Evolutionary conservation across 805 yeast species (phyloP), one percentile per base, ranked within the genome.

Genomic region (Candida quercuum): DNA sequence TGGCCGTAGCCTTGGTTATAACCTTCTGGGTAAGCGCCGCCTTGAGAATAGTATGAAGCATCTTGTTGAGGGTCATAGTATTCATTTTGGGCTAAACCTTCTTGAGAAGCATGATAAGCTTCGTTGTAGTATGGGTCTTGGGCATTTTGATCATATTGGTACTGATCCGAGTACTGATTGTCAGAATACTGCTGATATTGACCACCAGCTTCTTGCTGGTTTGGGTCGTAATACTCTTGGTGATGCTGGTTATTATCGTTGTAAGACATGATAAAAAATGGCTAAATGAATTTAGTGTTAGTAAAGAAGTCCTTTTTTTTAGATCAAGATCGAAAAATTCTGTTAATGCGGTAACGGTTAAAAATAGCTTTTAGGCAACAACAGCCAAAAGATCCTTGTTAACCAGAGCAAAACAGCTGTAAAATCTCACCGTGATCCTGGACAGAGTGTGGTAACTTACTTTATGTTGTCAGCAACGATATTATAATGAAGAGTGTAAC

Each of bases 11-110:
- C 43, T 39, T 41, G 49, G 28, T 36, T 43, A 22, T 47, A 47
- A 18, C 48, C 54, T 21, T 47, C 52, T 46, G 70, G 78, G 49
- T 69, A 72, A 47, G 74, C 74, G 50, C 76, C 74, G 50, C 76
- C 77, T 44, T 76, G 83, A 37, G 74, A 67, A 22, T 67, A 49
- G 37, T 55, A 51, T 3, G 52, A 48, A 25, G 56, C 61, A 29
- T 48, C 61, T 30, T 47, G 41, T 41, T 54, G 56, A 28, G 56
- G 57, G 44, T 54, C 56, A 41, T 56, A 52, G 40, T 53, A 56
- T 23, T 49, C 57, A 37, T 51, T 52, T 33, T 50, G 54, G 40
- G 43, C 51, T 39, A 53, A 35, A 10, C 51, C 59, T 32, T 54
- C 59, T 45, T 48, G 59, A 40, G 56, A 54, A 30, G 49, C 60